Percentiles rank a stretch among this genome's conserved stretches.
Conservation (phyloP, 495 filamentous ascomycete genomes). For the Collariella sp. region DNA sequence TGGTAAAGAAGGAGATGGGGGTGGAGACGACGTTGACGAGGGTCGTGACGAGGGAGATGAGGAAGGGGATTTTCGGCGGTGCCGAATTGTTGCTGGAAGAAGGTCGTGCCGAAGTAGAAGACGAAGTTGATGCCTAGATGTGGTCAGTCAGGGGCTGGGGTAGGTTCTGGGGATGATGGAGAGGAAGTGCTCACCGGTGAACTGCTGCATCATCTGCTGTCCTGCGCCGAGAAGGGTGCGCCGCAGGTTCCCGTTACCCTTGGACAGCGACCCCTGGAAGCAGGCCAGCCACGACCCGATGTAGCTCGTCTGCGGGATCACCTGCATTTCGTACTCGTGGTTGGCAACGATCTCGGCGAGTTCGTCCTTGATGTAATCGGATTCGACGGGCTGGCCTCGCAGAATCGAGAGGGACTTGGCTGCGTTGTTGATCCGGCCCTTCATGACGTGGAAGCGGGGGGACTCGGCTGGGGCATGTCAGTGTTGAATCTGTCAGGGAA, state of each 20-base stretch:
- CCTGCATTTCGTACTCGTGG: constrained; percentile 65
- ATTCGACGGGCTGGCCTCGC: constrained; percentile 56
- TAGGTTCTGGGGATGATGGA: background rate
- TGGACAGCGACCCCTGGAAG: constrained; percentile 48
- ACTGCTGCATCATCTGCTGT: constrained; percentile 66
- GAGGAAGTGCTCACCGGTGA: constrained; percentile 18
- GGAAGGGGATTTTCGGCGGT: constrained; percentile 67
- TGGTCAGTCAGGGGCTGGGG: background rate
- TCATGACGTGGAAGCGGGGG: constrained; percentile 71
- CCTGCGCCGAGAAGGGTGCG: constrained; percentile 64
- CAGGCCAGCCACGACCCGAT: constrained; percentile 58
- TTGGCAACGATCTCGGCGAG: constrained; percentile 74
- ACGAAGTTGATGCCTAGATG: constrained; percentile 63
- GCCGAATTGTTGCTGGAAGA: constrained; percentile 61
- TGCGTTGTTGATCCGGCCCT: constrained; percentile 55
- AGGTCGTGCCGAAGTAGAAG: constrained; percentile 79
- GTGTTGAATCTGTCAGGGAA: background rate
- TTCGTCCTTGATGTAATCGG: constrained; percentile 57
- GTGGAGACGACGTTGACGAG: constrained; percentile 79
- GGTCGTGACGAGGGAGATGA: constrained; percentile 70
- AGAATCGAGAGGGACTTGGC: constrained; percentile 53
- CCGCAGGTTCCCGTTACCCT: constrained; percentile 51
- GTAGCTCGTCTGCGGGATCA: constrained; percentile 56
- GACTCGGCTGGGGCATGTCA: constrained; percentile 50
- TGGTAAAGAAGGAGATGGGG: constrained; percentile 67